Conservation (phyloP, 148 eudicot species). For the Silene latifolia region DNA sequence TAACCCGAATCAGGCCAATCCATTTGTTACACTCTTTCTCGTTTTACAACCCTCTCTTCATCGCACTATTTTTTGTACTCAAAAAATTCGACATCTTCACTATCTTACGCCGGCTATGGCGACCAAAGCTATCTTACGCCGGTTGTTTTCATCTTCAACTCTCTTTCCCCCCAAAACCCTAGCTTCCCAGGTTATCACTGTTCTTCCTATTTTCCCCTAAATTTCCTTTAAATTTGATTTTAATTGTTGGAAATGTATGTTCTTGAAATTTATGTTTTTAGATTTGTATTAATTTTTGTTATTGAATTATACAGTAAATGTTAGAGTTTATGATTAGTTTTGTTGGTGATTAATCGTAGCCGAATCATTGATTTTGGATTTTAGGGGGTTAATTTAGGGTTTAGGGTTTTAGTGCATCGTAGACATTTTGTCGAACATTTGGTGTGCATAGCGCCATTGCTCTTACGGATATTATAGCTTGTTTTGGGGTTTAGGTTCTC, state of each 20-base stretch:
- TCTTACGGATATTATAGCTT: background rate
- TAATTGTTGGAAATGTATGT: background rate
- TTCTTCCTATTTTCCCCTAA: too few relatives aligned
- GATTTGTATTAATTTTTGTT: background rate
- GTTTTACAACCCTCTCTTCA: background rate
- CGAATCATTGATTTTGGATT: background rate
- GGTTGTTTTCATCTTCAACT: background rate
- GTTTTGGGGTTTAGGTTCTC: too few relatives aligned
- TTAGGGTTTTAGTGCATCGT: background rate
- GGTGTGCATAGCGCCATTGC: background rate
- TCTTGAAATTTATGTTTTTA: background rate
- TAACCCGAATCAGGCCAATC: too few relatives aligned
- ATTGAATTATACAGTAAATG: background rate
- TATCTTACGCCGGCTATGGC: background rate
- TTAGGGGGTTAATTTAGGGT: background rate
- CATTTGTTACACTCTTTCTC: too few relatives aligned
- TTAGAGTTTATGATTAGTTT: background rate
- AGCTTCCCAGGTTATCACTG: background rate
- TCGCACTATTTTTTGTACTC: background rate
- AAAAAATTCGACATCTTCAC: background rate
- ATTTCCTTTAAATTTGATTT: too few relatives aligned
- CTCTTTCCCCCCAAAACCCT: background rate
- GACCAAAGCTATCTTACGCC: background rate
- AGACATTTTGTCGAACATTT: slow-evolving; percentile 8
- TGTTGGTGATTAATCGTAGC: background rate